phyloP scores from a whole-genome alignment of 306 rosid genomes.

The Trifolium dubium region DNA sequence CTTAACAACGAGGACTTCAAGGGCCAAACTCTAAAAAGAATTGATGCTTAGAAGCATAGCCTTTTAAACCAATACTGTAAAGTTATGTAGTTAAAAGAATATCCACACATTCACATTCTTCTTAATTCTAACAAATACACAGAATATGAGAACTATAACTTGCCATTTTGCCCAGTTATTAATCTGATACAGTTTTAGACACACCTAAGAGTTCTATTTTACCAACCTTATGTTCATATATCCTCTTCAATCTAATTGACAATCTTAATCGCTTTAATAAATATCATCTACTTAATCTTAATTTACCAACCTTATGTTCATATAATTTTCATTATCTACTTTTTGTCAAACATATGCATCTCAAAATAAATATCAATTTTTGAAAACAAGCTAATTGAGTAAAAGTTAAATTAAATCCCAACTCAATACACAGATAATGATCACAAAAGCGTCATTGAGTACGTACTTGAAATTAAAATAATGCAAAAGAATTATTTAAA shows the following conservation, averaged over 20 bases:
- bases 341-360: slow-evolving; percentile 1
- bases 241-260: slow-evolving; percentile 10
- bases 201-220: slow-evolving; percentile 2
- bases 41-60: slow-evolving; percentile 10
- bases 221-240: slow-evolving; percentile 5
- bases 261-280: too few species aligned
- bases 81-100: too few species aligned
- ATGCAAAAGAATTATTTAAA: slow-evolving; percentile 13
- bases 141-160: slow-evolving; percentile 7
- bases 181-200: not conserved
- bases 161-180: not conserved
- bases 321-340: slow-evolving; percentile 22
- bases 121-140: too few species aligned
- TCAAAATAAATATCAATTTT: not conserved
- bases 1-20: too few species aligned
- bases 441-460: not conserved
- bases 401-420: not conserved
- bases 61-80: not conserved
- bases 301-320: not conserved
- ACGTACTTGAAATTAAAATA: not conserved
- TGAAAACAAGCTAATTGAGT: slow-evolving; percentile 8
- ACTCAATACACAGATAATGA: not conserved
- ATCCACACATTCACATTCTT: too few species aligned
- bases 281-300: too few species aligned
- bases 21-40: slow-evolving; percentile 22